phyloP scores from a whole-genome alignment of 2,329 filamentous ascomycete genomes.

The Aureobasidium subglaciale region DNA sequence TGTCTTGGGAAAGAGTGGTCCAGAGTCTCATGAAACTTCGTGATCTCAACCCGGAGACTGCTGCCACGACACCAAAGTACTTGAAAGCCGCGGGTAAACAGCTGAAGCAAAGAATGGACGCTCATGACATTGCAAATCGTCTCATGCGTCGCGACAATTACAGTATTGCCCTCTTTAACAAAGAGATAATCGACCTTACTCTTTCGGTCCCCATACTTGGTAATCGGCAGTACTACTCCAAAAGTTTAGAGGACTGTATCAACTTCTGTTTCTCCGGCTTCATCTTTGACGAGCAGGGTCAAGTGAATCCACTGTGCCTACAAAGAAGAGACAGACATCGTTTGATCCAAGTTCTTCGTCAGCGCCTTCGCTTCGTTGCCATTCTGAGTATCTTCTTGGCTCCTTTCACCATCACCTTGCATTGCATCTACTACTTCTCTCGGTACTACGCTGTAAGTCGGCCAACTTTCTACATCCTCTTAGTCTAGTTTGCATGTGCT shows the following conservation, averaged over 20 bases:
- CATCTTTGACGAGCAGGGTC: slow-evolving; percentile 82
- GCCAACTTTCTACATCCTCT: not conserved
- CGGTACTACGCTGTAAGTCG: slow-evolving; percentile 77
- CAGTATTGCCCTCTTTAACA: slow-evolving; percentile 93
- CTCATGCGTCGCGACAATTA: slow-evolving; percentile 97
- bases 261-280: slow-evolving; percentile 87
- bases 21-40: slow-evolving; percentile 75
- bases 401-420: slow-evolving; percentile 79
- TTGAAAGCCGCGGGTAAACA: slow-evolving; percentile 39
- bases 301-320: slow-evolving; percentile 79
- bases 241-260: slow-evolving; percentile 85
- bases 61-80: slow-evolving; percentile 13
- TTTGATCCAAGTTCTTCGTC: slow-evolving; percentile 69
- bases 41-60: slow-evolving; percentile 80
- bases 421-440: slow-evolving; percentile 84
- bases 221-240: slow-evolving; percentile 75
- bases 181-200: slow-evolving; percentile 83
- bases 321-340: slow-evolving; percentile 72
- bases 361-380: slow-evolving; percentile 74
- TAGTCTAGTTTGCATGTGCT: too few relatives aligned
- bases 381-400: slow-evolving; percentile 80
- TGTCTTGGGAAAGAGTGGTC: slow-evolving; percentile 89
- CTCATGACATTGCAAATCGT: slow-evolving; percentile 93
- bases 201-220: slow-evolving; percentile 78
- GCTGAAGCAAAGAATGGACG: slow-evolving; percentile 89